Base-by-base conservation (phyloP, 148 eudicot genomes). In the Chenopodium formosanum region DNA sequence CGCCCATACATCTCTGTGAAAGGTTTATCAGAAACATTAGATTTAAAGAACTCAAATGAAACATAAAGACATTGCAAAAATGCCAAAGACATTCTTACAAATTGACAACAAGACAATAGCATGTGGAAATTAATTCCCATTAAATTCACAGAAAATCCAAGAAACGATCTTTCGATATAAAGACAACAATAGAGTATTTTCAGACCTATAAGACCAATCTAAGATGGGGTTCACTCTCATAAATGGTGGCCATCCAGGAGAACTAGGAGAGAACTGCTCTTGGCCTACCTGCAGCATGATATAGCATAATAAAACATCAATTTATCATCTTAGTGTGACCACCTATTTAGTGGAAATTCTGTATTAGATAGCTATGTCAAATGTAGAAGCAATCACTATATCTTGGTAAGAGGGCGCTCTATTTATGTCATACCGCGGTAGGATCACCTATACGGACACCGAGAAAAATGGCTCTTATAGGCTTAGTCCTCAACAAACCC, bases 401-500 rank as follows among this genome's bases (percentile, higher is more conserved):
- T 31, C 32, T 31, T 31, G 32, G 32, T 31, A 31, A 31, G 2
- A 31, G 32, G 32, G 32, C 32, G 32, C 32, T 31, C 65, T 31
- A 22, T 34, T 52, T 52, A 31, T 76, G 23, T 17, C 80, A 77
- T 94, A 94, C 98, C 88, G 95, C 97, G 44, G 99, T 94, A 53
- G 99, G 99, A 84, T 96, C 98, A 66, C 99, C 99, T 77, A 92
- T 94, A 78, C 98, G 90, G 22, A 96, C 99, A 79, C 99, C 98
- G 34, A 94, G 91, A 88, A 96, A 94, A 85, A 96, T 94, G 84
- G 97, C 97, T 89, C 92, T 91, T 53, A 92, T 91, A 65, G 94
- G 94, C 23, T 86, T 91, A 58, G 88, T 86, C 91, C 89, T 96
- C 81, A 94, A 84, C 46, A 96, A 91, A 80, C 85, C 92, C 82